A percentile compares a stretch with the other conserved stretches of the same genome.
Conservation (phyloP, 1,139 yeast species). For the Williopsis jadinii region DNA sequence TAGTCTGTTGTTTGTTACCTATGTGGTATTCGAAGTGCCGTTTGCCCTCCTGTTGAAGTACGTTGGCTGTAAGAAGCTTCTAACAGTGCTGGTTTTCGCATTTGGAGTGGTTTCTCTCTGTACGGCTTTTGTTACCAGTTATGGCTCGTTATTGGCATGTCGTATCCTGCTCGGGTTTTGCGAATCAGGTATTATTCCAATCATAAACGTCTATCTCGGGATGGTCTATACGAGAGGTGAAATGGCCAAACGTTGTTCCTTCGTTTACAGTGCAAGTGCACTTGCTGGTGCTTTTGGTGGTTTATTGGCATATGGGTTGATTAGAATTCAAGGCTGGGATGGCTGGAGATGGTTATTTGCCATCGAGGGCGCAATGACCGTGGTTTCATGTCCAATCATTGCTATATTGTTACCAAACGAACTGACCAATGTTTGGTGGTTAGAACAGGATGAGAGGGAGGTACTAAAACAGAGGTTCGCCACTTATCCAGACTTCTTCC, state of each 20-base stretch:
- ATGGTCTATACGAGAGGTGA: constrained; percentile 35
- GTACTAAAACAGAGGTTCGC: constrained; percentile 41
- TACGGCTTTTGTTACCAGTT: constrained; percentile 38
- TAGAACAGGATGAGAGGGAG: constrained; percentile 38
- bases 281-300: constrained; percentile 43
- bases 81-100: constrained; percentile 30
- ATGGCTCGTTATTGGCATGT: constrained; percentile 37
- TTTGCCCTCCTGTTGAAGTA: constrained; percentile 37
- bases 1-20: constrained; percentile 50
- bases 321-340: constrained; percentile 29
- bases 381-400: constrained; percentile 39
- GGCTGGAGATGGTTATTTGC: constrained; percentile 38
- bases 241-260: constrained; percentile 36
- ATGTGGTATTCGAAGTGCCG: constrained; percentile 45
- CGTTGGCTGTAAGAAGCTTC: constrained; percentile 24
- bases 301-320: constrained; percentile 36
- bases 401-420: constrained; percentile 14
- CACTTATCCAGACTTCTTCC: constrained; percentile 28
- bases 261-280: constrained; percentile 36
- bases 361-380: constrained; percentile 48
- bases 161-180: constrained; percentile 45
- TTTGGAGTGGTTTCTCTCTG: constrained; percentile 47
- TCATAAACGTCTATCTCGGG: constrained; percentile 34
- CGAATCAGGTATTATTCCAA: constrained; percentile 51
- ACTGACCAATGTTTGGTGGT: constrained; percentile 30